phyloP scores from a whole-genome alignment of 2,329 filamentous ascomycete genomes.

The Fusarium sp. region DNA sequence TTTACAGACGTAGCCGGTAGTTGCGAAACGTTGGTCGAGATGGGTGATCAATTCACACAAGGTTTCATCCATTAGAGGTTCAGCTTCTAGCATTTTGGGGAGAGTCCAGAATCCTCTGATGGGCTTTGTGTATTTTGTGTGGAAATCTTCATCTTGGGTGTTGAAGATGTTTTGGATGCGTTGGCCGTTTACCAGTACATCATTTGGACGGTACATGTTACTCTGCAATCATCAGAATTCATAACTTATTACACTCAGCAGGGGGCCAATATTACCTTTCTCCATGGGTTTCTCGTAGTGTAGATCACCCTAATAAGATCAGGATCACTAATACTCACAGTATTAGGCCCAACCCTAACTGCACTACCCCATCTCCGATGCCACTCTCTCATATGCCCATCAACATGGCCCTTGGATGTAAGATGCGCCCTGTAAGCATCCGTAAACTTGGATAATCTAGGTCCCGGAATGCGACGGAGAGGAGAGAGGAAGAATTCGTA shows the following conservation, averaged over 20 bases:
- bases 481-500: slow-evolving; percentile 31
- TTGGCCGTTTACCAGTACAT: slow-evolving; percentile 33
- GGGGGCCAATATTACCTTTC: slow-evolving; percentile 16
- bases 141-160: slow-evolving; percentile 35
- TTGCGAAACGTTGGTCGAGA: slow-evolving; percentile 25
- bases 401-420: slow-evolving; percentile 24
- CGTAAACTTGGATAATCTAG: slow-evolving; percentile 18
- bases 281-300: slow-evolving; percentile 30
- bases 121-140: slow-evolving; percentile 37
- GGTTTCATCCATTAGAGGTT: slow-evolving; percentile 41
- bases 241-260: neutral
- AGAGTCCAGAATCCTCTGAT: slow-evolving; percentile 40
- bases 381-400: slow-evolving; percentile 17
- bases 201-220: slow-evolving; percentile 36
- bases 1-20: slow-evolving; percentile 13
- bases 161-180: slow-evolving; percentile 42
- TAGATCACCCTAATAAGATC: slow-evolving; percentile 35
- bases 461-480: slow-evolving; percentile 27
- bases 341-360: slow-evolving; percentile 32
- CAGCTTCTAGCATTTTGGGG: slow-evolving; percentile 33
- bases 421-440: slow-evolving; percentile 34
- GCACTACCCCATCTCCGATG: slow-evolving; percentile 32
- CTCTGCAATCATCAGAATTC: slow-evolving; percentile 8
- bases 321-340: slow-evolving; percentile 33
- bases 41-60: slow-evolving; percentile 22